phyloP scores from a whole-genome alignment of 169 alveolate genomes.

The Plasmodium adleri region DNA sequence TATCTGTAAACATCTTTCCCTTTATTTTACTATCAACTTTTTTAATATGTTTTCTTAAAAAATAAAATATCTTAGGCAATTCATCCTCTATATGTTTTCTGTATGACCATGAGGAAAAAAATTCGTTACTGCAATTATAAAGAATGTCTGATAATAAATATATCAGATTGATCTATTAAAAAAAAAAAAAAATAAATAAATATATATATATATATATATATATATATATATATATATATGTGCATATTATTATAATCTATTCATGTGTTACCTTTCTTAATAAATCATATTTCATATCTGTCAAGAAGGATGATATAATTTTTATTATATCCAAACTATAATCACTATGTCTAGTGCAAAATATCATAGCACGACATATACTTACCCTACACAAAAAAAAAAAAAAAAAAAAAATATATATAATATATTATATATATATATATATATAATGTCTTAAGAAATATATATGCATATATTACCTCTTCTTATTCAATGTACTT shows the following conservation, averaged over 20 bases:
- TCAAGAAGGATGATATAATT: constrained; percentile 38
- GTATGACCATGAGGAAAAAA: constrained; percentile 83
- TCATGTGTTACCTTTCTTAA: constrained; percentile 38
- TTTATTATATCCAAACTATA: constrained; percentile 54
- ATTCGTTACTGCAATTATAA: constrained; percentile 79
- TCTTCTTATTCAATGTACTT: constrained; percentile 51
- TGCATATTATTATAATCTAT: too few relatives aligned
- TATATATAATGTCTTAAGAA: neutral
- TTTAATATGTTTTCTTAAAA: constrained; percentile 74
- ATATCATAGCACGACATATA: constrained; percentile 77
- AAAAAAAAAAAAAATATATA: neutral
- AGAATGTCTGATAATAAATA: constrained; percentile 83
- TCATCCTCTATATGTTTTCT: constrained; percentile 79
- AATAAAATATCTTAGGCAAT: constrained; percentile 78
- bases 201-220: neutral
- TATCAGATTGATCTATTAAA: constrained; percentile 78
- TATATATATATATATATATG: neutral
- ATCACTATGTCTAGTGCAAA: constrained; percentile 74
- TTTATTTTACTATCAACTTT: constrained; percentile 69
- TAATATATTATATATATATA: neutral
- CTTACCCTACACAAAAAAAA: constrained; percentile 39
- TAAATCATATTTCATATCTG: constrained; percentile 60
- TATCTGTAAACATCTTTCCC: constrained; percentile 39
- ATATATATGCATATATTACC: constrained; percentile 23
- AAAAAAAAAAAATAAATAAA: neutral